Evolutionary conservation across 768 basidiomycete genomes (phyloP), one percentile per base, ranked within the genome.

Genomic region (Collybia sp.): DNA sequence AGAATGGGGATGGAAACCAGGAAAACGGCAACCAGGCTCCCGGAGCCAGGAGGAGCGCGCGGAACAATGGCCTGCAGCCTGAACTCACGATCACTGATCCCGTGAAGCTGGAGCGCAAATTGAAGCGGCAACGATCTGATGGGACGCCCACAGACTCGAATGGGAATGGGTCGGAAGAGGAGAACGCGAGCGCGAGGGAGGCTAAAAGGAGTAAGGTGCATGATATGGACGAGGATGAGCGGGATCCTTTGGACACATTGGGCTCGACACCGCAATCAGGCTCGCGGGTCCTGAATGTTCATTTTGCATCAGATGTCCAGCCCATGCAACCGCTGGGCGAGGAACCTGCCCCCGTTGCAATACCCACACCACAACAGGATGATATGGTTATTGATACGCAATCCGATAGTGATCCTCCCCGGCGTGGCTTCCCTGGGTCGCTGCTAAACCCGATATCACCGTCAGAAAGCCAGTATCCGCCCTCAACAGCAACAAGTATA

Each of bases 41-140:
- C 30, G 72, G 75, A 12, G 82, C 76, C 1, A 69, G 89, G 48
- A 71, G 88, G 51, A 90, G 87, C 52, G 82, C 85, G 2, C 74
- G 91, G 35, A 72, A 81, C 45, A 88, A 80, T 57, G 90, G 90
- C 1, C 75, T 77, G 46, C 70, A 79, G 45, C 84, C 82, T 2
- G 89, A 93, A 57, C 65, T 86, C 31, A 53, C 72, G 5, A 85
- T 89, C 46, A 88, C 85, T 2, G 90, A 90, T 56, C 84, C 85
- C 12, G 74, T 80, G 19, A 75, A 79, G 54, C 70, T 93, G 6
- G 90, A 92, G 63, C 75, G 90, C 20, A 69, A 76, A 48, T 66
- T 89, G 56, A 91, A 91, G 71, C 65, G 88, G 50, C 79, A 82
- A 54, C 75, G 88, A 5, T 73, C 80, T 1, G 74, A 77, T 19